phyloP scores from a whole-genome alignment of 2,329 filamentous ascomycete species.

The Xylariomycetidae sp. region DNA sequence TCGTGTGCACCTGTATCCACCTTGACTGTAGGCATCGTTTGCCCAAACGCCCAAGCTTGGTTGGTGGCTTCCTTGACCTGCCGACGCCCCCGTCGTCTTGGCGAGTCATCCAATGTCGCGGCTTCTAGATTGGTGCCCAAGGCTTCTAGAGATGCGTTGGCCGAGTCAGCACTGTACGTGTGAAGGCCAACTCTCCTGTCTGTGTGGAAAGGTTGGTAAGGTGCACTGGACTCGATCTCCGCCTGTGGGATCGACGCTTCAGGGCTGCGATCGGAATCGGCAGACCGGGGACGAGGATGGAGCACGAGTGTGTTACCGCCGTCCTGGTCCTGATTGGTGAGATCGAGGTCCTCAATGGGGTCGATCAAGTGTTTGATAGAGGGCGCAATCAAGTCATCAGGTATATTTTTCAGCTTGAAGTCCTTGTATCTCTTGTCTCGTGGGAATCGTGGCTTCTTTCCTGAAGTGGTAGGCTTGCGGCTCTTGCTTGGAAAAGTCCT shows the following conservation, averaged over 20 bases:
- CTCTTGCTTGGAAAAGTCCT: constrained; percentile 60
- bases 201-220: constrained; percentile 94
- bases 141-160: constrained; percentile 25
- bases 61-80: constrained; percentile 3
- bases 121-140: constrained; percentile 37
- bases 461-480: constrained; percentile 49
- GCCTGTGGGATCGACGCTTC: constrained; percentile 68
- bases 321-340: constrained; percentile 49
- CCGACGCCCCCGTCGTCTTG: constrained; percentile 18
- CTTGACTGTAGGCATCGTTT: constrained; percentile 44
- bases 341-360: constrained; percentile 51
- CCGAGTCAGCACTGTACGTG: constrained; percentile 45
- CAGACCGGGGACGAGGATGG: constrained; percentile 36
- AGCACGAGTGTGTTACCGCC: constrained; percentile 50
- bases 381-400: constrained; percentile 55
- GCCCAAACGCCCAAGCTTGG: constrained; percentile 56
- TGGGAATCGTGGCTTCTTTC: constrained; percentile 46
- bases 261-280: constrained; percentile 38
- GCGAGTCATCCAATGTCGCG: constrained; percentile 35
- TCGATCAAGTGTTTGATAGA: constrained; percentile 53
- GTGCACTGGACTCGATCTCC: constrained; percentile 92
- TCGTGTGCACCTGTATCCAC: constrained; percentile 47
- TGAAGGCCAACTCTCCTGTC: constrained; percentile 79
- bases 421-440: constrained; percentile 60
- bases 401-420: constrained; percentile 59